These are phyloP conservation scores for Luzula sylvatica DNA, from an alignment of 176 grass and related monocot genomes.

Conservation along the genomic window DNA sequence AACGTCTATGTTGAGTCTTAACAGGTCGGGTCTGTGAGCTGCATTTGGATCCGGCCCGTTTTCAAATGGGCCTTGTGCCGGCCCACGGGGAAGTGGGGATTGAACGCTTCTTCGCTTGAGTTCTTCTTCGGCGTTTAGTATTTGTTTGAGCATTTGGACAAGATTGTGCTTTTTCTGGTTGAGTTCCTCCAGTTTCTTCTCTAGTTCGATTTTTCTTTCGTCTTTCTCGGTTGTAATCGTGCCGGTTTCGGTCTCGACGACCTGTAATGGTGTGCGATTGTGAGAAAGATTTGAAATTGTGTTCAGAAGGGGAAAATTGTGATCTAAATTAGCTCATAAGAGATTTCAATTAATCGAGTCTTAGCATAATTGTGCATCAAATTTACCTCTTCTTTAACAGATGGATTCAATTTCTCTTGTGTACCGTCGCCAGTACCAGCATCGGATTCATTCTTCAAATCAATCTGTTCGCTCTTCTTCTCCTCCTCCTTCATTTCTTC, in stretches of 20 bases:
- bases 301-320: not conserved
- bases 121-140: conserved; percentile 92
- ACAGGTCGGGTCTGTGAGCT: conserved; percentile 31
- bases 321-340: too few species aligned
- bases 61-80: conserved; percentile 46
- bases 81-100: conserved; percentile 16
- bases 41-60: conserved; percentile 33
- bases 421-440: not conserved
- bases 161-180: conserved; percentile 93
- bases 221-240: conserved; percentile 22
- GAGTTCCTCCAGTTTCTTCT: conserved; percentile 52
- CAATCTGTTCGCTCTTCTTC: not conserved
- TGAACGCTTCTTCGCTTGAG: conserved; percentile 54
- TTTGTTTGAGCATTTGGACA: conserved; percentile 99
- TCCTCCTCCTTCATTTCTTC: not conserved
- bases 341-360: too few species aligned
- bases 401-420: not conserved
- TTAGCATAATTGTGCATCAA: too few species aligned
- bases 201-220: conserved; percentile 51
- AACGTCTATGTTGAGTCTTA: conserved; percentile 64
- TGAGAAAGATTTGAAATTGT: not conserved
- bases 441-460: not conserved
- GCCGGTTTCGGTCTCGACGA: conserved; percentile 13
- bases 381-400: conserved; percentile 9
- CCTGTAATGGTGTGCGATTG: conserved; percentile 23